A percentile compares a stretch with the other conserved stretches of the same genome.
Conservation (phyloP, 2,329 filamentous ascomycete species). For the Alternaria ventricosa region DNA sequence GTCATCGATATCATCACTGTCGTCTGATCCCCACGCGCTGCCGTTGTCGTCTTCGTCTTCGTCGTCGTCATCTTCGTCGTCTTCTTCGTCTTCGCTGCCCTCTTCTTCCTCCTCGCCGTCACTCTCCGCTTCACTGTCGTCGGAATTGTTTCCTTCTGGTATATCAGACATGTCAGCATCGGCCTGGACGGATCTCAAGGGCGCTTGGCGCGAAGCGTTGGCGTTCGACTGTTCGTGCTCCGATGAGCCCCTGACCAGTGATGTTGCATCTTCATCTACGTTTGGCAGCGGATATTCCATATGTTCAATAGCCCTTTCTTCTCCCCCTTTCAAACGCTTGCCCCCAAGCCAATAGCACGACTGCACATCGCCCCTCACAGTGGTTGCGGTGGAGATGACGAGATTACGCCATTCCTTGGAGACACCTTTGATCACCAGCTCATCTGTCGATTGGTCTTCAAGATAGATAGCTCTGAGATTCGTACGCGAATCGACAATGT, state of each 20-base stretch:
- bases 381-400: neutral
- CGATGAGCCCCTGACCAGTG: too few relatives aligned
- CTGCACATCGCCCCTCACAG: neutral
- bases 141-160: neutral
- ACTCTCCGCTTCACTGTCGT: neutral
- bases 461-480: neutral
- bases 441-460: neutral
- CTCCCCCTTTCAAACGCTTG: neutral
- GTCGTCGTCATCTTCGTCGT: neutral
- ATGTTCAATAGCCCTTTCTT: neutral
- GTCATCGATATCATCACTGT: neutral
- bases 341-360: neutral
- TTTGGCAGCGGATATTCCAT: neutral
- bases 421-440: neutral
- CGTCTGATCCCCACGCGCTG: neutral
- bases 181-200: neutral
- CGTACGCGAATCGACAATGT: neutral
- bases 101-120: neutral
- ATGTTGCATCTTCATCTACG: neutral
- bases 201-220: neutral
- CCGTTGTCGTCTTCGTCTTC: neutral
- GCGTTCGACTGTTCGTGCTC: too few relatives aligned
- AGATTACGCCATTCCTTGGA: neutral
- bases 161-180: neutral
- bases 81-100: neutral